Base-by-base conservation (phyloP, 371 early-diverging fungal genomes). In the Mortierella sp. region DNA sequence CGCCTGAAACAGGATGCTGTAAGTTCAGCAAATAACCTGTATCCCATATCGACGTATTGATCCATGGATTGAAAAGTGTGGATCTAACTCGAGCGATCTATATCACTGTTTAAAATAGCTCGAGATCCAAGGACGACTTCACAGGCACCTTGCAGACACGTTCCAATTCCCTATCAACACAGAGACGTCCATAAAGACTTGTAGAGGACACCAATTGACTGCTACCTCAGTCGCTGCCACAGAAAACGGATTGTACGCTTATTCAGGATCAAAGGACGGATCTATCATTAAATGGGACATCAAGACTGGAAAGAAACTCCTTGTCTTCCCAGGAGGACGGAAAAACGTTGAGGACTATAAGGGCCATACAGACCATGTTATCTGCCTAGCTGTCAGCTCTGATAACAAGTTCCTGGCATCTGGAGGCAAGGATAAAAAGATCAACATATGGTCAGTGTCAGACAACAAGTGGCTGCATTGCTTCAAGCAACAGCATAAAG, bases 191-290 rank as follows among this genome's bases (percentile, higher is more conserved):
- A 75, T 83, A 53, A 81, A 80, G 28, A 78, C 84, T 15, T 84
- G 86, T 61, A 85, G 87, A 65, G 93, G 92, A 10, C 96, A 96
- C 77, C 89, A 92, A 57, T 86, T 93, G 22, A 65, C 97, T 8
- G 89, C 96, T 6, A 97, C 97, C 9, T 88, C 93, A 41, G 88
- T 96, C 4, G 95, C 92, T 22, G 78, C 96, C 10, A 80, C 93
- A 33, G 91, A 93, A 21, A 86, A 91, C 64, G 90, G 90, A 22
- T 74, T 88, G 36, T 91, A 87, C 63, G 87, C 95, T 48, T 98
- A 94, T 84, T 93, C 96, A 47, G 96, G 93, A 19, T 93, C 95
- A 24, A 97, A 97, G 85, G 98, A 97, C 83, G 95, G 94, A 36
- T 88, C 90, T 22, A 94, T 97, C 66, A 90, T 93, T 70, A 95